Base-by-base conservation (phyloP, 768 basidiomycete species). In the Suillus subaureus region DNA sequence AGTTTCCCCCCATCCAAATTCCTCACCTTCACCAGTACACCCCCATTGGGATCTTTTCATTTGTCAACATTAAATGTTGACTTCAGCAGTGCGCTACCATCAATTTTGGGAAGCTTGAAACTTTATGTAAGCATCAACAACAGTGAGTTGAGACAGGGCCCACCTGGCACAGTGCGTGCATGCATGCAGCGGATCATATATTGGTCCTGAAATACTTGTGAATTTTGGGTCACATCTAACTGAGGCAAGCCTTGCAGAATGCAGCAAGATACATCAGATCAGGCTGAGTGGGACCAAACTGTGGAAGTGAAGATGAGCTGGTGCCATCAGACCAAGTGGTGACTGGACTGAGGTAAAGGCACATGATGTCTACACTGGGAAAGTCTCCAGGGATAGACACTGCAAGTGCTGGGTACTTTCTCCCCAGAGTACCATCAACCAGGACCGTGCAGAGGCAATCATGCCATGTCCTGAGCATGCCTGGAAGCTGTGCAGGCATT, bases 151-250 rank as follows among this genome's bases (percentile, higher is more conserved):
- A 49, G 23, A 49, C 1, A 23, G 13, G 13, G n/a, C 47, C 47
- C 47, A 62, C 61, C 23, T 49, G 18, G 33, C 26, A 62, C 28
- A 62, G 61, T 35, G 61, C 33, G 0, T n/a, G 4, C n/a, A 62
- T 51, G 61, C 47, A 62, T 35, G n/a, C 15, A 4, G 49, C 35
- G 9, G 35, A 47, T 33, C 47, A 62, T 0, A 49, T 6, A n/a
- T 49, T 8, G n/a, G 5, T 23, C 23, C 47, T 23, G 11, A 49
- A 11, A 49, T 49, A 49, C 47, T 49, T 49, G 47, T 49, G 47
- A 12, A 49, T 49, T 49, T 49, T 49, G 6, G n/a, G 11, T 13
- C 12, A 23, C 47, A 23, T 49, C 47, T 23, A 23, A 23, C 47
- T 23, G 9, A 49, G 47, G 21, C 23, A 23, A 23, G 47, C 23